Evolutionary conservation across 2,329 filamentous ascomycete genomes (phyloP).

Genomic region (Hypoxylon sp.): DNA sequence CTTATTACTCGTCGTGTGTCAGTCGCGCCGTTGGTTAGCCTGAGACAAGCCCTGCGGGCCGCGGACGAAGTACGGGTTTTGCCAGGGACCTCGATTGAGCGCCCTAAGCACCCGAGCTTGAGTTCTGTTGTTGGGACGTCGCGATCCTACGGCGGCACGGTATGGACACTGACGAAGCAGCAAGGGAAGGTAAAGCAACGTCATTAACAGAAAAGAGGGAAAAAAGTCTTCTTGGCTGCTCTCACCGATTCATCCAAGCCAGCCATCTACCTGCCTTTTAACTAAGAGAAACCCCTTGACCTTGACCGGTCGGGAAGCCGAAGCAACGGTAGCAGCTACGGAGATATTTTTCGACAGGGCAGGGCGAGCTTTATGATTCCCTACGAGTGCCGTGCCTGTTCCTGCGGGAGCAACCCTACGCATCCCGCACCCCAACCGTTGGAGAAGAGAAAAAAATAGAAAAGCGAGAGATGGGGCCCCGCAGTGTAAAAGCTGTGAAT

Average conservation of each 20-base stretch:
- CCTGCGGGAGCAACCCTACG: conserved; percentile 42
- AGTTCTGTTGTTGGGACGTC: conserved; percentile 26
- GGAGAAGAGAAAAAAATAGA: conserved; percentile 28
- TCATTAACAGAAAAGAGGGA: conserved; percentile 13
- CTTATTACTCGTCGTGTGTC: conserved; percentile 34
- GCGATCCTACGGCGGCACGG: conserved; percentile 37
- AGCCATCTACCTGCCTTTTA: conserved; percentile 23
- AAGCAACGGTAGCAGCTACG: conserved; percentile 40
- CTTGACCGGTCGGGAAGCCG: conserved; percentile 18
- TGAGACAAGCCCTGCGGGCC: conserved; percentile 34
- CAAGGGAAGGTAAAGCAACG: conserved; percentile 16
- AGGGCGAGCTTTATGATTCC: conserved; percentile 21
- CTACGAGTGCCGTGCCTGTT: conserved; percentile 38
- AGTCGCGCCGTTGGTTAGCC: conserved; percentile 38
- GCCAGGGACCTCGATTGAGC: conserved; percentile 12
- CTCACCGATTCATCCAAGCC: conserved; percentile 18
- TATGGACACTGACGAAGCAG: conserved; percentile 14
- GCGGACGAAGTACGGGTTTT: conserved; percentile 27
- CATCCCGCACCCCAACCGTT: conserved; percentile 37
- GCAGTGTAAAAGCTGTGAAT: conserved; percentile 18
- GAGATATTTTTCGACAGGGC: conserved; percentile 35
- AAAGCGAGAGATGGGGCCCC: conserved; percentile 21
- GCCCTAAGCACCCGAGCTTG: conserved; percentile 30
- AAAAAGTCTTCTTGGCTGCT: conserved; percentile 8
- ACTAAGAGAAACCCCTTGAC: conserved; percentile 30